Conservation (phyloP, 352 stramenopile genomes). For the Blastocystis sp. region DNA sequence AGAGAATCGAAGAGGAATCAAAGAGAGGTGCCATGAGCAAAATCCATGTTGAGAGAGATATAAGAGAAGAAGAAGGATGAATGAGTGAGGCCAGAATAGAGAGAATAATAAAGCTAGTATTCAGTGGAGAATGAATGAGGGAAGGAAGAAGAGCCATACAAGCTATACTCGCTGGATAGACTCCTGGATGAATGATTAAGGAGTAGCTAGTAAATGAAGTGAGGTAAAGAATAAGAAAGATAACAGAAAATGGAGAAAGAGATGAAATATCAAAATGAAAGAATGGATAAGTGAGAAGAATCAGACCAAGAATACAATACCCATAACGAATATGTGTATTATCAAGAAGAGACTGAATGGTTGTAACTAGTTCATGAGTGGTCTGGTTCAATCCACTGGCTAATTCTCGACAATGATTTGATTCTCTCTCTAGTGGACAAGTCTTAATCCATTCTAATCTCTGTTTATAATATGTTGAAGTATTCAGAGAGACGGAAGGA, state of each 20-base stretch:
- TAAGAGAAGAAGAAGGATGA: background rate
- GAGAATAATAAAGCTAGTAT: background rate
- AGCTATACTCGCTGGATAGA: background rate
- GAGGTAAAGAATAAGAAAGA: background rate
- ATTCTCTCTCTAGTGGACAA: background rate
- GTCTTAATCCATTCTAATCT: background rate
- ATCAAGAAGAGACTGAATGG: background rate
- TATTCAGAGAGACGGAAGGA: background rate
- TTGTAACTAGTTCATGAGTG: background rate
- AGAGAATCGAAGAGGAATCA: background rate
- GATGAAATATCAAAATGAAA: background rate
- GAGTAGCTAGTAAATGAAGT: background rate
- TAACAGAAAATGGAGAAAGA: background rate
- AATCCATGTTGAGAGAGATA: background rate
- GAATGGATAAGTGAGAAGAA: background rate
- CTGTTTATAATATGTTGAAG: background rate
- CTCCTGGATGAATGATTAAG: conserved; percentile 1
- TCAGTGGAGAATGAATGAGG: background rate
- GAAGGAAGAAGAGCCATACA: background rate
- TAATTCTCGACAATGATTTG: too few relatives aligned
- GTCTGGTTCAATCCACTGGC: background rate
- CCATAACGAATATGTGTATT: background rate
- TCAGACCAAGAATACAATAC: background rate
- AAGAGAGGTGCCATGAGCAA: background rate
- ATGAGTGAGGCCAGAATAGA: background rate